Evolutionary conservation across 352 stramenopile genomes (phyloP), one percentile per base, ranked within the genome.

Genomic region (Phytopythium vexans): DNA sequence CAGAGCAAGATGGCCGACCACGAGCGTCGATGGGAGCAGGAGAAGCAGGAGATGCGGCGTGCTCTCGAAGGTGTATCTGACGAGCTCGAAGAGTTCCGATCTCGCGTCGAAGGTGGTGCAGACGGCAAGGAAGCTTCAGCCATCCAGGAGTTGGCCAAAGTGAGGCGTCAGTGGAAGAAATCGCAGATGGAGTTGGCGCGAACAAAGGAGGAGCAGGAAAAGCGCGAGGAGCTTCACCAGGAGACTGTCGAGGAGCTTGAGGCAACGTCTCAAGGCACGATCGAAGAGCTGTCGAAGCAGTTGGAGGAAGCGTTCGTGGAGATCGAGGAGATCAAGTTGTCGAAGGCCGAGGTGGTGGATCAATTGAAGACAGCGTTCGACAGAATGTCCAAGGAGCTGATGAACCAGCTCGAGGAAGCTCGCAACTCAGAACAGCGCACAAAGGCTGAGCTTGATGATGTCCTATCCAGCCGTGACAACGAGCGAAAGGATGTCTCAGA

Each of bases 251-350:
- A 14, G 8, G 53, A 69, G 34, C 8, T 62, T 10, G 50, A 71
- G 35, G 40, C 33, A 9, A 56, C 27, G 15, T 12, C 54, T 32
- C 54, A 62, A 34, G 34, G 15, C 16, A 54, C 53, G 31, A 60
- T 58, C 31, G 58, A 66, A 3, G 62, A 72, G 37, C 52, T 70
- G 3, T 51, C 56, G 9, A 45, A 39, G 14, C 64, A 75, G 31
- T 56, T 81, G 3, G 61, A 72, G 42, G 50, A 60, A 8, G 58
- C 70, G 0, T 70, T 67, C 31, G 49, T 60, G 1, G 61, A 72
- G 36, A 53, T 66, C 5, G 64, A 77, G 12, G 57, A 68, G 38
- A 32, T 60, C 11, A 74, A 74, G 44, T 21, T 65, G 11, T 42
- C 67, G 9, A 72, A 69, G n/a, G 38, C 47, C 8, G 56, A 66